These are phyloP conservation scores for Oryza punctata DNA, from an alignment of 176 grass and related monocot genomes.

Conservation along the genomic window DNA sequence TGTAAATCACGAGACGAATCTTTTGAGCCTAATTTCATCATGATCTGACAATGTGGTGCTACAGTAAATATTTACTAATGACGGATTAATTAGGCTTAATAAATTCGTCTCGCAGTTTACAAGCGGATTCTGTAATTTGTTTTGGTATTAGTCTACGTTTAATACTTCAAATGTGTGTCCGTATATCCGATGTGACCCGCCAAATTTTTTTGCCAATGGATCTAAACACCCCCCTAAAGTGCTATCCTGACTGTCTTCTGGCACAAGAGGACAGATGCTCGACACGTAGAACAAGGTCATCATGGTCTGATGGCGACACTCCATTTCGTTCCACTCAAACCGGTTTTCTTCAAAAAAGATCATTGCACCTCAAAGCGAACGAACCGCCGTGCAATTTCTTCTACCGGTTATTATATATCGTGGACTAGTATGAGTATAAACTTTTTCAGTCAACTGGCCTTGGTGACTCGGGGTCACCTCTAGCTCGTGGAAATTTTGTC, in stretches of 20 bases:
- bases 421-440: background rate
- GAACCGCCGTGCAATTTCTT: background rate
- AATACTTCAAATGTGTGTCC: too few species aligned
- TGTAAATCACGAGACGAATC: too few species aligned
- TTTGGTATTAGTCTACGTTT: too few species aligned
- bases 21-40: too few species aligned
- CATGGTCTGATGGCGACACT: background rate
- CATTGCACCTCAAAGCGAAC: background rate
- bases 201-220: too few species aligned
- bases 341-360: background rate
- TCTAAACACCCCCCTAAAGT: too few species aligned
- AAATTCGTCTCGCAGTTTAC: too few species aligned
- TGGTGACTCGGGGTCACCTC: background rate
- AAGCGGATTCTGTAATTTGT: too few species aligned
- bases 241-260: background rate
- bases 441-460: background rate
- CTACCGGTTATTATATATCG: background rate
- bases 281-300: constrained; percentile 7
- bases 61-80: too few species aligned
- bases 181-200: too few species aligned
- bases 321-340: background rate
- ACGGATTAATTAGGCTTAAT: too few species aligned
- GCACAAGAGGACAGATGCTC: background rate
- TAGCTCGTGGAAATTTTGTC: background rate
- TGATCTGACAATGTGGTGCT: too few species aligned